These are phyloP conservation scores for Thraustochytrium striatum DNA, from an alignment of 352 stramenopile species.

Conservation along the genomic window DNA sequence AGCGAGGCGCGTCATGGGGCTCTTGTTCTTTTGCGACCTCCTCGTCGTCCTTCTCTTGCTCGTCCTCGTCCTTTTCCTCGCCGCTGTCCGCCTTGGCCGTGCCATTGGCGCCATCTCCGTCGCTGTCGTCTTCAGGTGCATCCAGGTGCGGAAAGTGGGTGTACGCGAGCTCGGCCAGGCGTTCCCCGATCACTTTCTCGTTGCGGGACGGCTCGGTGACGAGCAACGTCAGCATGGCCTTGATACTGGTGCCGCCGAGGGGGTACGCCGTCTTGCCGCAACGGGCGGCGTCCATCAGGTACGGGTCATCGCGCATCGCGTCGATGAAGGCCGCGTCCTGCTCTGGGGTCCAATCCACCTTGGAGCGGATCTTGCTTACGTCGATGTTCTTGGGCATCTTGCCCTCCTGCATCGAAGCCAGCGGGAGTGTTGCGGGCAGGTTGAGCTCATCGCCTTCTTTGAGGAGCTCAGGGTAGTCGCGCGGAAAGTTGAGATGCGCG, in stretches of 20 bases:
- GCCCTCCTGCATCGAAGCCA: no score
- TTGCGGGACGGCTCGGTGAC: not conserved
- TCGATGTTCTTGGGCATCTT: no score
- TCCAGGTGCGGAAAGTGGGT: not conserved
- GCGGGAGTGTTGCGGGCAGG: no score
- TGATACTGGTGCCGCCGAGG: not conserved
- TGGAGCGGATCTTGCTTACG: no score
- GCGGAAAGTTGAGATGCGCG: conserved; percentile 29
- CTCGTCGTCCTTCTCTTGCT: not conserved
- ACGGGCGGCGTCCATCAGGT: no score
- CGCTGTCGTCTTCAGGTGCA: not conserved
- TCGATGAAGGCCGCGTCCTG: no score
- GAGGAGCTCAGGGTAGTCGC: not conserved
- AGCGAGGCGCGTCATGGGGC: not conserved
- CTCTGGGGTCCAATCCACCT: no score
- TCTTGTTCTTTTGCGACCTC: not conserved
- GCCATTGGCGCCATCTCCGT: not conserved
- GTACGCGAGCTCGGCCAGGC: not conserved
- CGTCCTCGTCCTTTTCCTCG: not conserved
- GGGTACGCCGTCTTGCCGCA: not conserved
- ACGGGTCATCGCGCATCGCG: no score
- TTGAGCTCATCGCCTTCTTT: not conserved
- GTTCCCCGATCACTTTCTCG: not conserved
- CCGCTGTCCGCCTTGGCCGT: no score
- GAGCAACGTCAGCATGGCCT: not conserved